Base-by-base conservation (phyloP, 768 basidiomycete species). In the Naganishia vishniacii region DNA sequence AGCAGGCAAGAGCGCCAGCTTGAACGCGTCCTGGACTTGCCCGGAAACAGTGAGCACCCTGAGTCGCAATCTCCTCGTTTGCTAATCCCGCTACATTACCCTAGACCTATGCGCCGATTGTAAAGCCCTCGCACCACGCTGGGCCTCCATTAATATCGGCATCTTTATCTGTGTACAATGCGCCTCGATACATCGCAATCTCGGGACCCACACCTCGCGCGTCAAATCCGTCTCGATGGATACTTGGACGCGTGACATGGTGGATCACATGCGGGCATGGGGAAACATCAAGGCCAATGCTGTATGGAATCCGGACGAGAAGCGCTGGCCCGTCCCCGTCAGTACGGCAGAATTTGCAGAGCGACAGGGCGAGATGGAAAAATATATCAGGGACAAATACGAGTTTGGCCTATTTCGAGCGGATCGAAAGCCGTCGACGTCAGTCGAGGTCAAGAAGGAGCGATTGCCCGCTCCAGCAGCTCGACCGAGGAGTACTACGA, bases 201-300 rank as follows among this genome's bases (percentile, higher is more conserved):
- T 97, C 64, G 93, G 93, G 1, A 93, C 90, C 4, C 93, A 97
- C 75, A 81, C 91, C 68, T 85, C 88, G 0, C 92, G 95, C 84
- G 89, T 97, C 4, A 66, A 63, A 41, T 62, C 61, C 29, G 42
- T 67, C 42, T 48, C 65, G 5, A 59, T 67, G 61, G 65, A 67
- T 20, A 31, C 40, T 12, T 65, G 64, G 64, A 59, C 64, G 37
- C 40, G 59, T 18, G 65, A 62, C 26, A 46, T 51, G 37, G 51
- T 67, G 41, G 65, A 67, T 28, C 78, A 76, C 58, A 92, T 95
- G 88, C 86, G 83, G 70, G 79, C 82, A 26, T 85, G 83, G 66
- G 93, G 93, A 9, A 97, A 97, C 72, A 64, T 82, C 62, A 87
- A 85, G 70, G 88, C 88, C 3, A 97, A 97, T 69, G 78, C 81